phyloP scores from a whole-genome alignment of 192 early-diverging fungal species.

The Coemansia biformis region DNA sequence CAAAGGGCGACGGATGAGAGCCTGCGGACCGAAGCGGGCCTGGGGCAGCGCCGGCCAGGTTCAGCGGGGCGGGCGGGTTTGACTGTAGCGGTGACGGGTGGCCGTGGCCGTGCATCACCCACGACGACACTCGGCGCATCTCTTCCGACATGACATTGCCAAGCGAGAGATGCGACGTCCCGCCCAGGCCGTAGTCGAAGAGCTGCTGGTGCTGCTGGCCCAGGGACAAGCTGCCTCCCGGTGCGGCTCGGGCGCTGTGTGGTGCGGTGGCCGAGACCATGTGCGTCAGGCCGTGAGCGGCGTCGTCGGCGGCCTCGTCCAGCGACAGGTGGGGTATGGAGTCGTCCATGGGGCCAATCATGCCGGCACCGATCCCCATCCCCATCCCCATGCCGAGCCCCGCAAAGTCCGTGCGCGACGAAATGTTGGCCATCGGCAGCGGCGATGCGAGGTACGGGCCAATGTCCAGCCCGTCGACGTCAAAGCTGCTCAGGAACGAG shows the following conservation, averaged over 20 bases:
- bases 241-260: not conserved
- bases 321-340: slow-evolving; percentile 45
- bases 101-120: slow-evolving; percentile 42
- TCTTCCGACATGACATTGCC: slow-evolving; percentile 48
- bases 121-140: slow-evolving; percentile 46
- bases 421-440: slow-evolving; percentile 31
- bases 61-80: not conserved
- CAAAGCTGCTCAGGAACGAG: slow-evolving; percentile 48
- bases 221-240: not conserved
- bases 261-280: slow-evolving; percentile 2
- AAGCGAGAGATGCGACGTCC: slow-evolving; percentile 32
- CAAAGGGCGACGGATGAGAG: not conserved
- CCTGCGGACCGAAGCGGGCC: not conserved
- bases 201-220: slow-evolving; percentile 1
- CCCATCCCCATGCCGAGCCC: slow-evolving; percentile 22
- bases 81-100: slow-evolving; percentile 10
- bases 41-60: not conserved
- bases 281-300: slow-evolving; percentile 15
- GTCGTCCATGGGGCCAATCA: slow-evolving; percentile 49
- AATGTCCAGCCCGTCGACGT: slow-evolving; percentile 33
- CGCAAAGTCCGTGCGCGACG: slow-evolving; percentile 30
- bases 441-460: slow-evolving; percentile 31
- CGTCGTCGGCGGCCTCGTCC: slow-evolving; percentile 18
- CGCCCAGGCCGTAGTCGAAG: slow-evolving; percentile 43
- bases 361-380: slow-evolving; percentile 45